phyloP scores from a whole-genome alignment of 306 rosid genomes.

The Prunus armeniaca region DNA sequence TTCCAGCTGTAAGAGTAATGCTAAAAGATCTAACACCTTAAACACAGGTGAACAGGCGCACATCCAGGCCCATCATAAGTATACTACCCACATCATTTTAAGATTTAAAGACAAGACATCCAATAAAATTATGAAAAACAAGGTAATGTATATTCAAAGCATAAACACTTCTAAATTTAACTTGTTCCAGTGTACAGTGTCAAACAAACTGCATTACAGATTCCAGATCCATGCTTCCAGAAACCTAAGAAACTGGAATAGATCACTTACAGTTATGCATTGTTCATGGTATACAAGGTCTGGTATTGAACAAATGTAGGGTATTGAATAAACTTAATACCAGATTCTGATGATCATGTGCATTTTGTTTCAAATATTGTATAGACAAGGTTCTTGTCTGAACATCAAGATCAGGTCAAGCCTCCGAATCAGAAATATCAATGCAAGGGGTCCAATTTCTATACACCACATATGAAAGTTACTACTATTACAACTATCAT shows the following conservation, averaged over 20 bases:
- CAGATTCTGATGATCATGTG: not conserved
- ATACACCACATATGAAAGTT: not conserved
- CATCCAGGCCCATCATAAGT: not conserved
- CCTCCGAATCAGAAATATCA: not conserved
- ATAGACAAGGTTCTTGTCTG: not conserved
- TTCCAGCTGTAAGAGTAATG: not conserved
- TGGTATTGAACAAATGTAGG: not conserved
- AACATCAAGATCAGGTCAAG: not conserved
- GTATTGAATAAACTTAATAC: not conserved
- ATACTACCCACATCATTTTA: not conserved
- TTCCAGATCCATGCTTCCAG: not conserved
- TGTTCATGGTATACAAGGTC: not conserved
- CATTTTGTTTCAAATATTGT: not conserved
- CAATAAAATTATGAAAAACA: not conserved
- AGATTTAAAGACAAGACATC: not conserved
- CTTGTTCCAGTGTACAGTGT: not conserved
- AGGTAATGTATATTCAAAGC: not conserved
- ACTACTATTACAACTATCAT: not conserved
- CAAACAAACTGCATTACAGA: not conserved
- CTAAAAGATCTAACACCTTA: not conserved
- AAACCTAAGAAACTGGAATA: not conserved
- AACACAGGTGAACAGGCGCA: not conserved
- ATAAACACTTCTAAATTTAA: not conserved
- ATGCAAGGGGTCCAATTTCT: not conserved
- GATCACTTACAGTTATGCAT: not conserved